Evolutionary conservation across 2,329 filamentous ascomycete genomes (phyloP), one percentile per base, ranked within the genome.

Genomic region (Rhynchosporium graminicola): DNA sequence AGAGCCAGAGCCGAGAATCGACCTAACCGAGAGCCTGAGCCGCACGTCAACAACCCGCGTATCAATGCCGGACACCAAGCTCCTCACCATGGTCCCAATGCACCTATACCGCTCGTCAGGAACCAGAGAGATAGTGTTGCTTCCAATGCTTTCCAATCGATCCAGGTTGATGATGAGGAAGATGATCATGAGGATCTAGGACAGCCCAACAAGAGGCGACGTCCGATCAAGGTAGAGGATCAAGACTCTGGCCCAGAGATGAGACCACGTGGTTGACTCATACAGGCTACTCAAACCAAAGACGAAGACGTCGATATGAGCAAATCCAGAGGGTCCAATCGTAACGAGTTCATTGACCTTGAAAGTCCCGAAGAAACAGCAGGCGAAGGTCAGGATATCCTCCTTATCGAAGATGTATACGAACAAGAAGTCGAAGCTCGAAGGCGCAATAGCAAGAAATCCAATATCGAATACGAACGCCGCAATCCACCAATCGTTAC

Each of bases 401-500:
- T 59, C 10, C 56, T 31, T 8, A 33, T 63, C 9, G 57, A 65
- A 45, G 61, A 63, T 42, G 63, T 64, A 7, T 59, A 62, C 54
- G 46, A 57, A 28, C 28, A 61, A 36, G 62, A 61, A 29, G 29
- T 59, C n/a, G 47, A 61, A 42, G n/a, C 29, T 15, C 57, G 43
- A 42, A 58, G 26, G 46, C 45, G 29, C 26, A n/a, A 1, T 1
- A 36, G 43, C 33, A 57, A 51, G 54, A 61, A 59, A 47, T 7
- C 45, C 13, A 31, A 33, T 6, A 59, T 56, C 13, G 38, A 55
- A 31, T 51, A 26, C 52, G 50, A 61, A 12, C 59, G 43, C 8
- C 74, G 26, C 59, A 75, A 63, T 47, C 69, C 75, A 4, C 28
- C 48, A 0, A 63, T 62, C 1, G 65, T 67, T 0, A 57, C 66